Conservation (phyloP, 805 yeast genomes). For the Candida jianshihensis region DNA sequence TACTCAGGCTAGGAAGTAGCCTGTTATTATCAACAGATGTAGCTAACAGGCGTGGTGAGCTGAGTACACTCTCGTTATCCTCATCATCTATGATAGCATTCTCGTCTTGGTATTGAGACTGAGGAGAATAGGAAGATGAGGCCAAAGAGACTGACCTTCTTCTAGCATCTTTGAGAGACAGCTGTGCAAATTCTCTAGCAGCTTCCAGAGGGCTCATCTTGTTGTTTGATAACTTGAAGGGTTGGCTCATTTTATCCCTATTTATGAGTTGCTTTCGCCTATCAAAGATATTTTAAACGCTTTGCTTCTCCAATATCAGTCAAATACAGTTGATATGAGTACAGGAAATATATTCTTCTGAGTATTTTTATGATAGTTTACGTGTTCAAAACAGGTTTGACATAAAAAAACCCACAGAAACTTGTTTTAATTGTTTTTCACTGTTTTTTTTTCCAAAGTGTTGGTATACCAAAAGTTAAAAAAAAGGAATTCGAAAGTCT, state of each 20-base stretch:
- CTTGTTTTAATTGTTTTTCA: too few relatives aligned
- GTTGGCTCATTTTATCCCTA: background rate
- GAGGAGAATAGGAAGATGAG: conserved; percentile 4
- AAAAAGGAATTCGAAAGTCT: too few relatives aligned
- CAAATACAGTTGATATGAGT: too few relatives aligned
- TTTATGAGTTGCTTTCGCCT: too few relatives aligned
- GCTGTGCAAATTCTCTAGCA: conserved; percentile 6
- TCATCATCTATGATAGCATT: conserved; percentile 17
- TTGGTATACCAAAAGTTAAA: too few relatives aligned
- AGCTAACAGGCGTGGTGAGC: conserved; percentile 19
- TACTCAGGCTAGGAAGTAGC: conserved; percentile 15
- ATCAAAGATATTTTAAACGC: too few relatives aligned
- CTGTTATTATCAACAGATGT: conserved; percentile 14
- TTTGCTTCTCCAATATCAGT: too few relatives aligned
- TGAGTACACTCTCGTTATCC: conserved; percentile 5
- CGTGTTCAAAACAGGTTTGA: too few relatives aligned
- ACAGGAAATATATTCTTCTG: background rate
- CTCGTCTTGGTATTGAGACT: conserved; percentile 7
- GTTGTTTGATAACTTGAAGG: conserved; percentile 3
- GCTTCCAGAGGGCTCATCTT: conserved; percentile 5
- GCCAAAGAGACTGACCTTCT: background rate
- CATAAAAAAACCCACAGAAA: too few relatives aligned
- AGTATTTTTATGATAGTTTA: background rate
- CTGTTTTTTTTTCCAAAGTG: too few relatives aligned
- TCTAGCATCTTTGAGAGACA: conserved; percentile 4